Conservation (phyloP, 2,329 filamentous ascomycete species). For the Hansfordia pulvinata region DNA sequence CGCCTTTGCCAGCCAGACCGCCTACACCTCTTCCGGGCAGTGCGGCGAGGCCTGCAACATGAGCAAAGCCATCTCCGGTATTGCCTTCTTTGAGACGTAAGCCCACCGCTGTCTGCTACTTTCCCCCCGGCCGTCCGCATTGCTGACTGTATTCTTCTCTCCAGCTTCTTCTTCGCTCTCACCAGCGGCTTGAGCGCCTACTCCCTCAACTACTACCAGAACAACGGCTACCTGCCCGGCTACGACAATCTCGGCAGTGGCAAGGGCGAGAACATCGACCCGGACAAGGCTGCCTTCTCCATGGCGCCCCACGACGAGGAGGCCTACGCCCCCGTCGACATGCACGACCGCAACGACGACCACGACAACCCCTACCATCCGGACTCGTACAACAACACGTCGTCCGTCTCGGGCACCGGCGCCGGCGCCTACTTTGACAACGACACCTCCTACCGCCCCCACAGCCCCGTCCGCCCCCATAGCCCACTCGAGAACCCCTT, state of each 20-base stretch:
- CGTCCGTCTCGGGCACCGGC: slow-evolving; percentile 2
- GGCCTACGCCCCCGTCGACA: slow-evolving; percentile 47
- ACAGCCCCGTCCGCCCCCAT: slow-evolving; percentile 16
- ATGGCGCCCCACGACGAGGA: slow-evolving; percentile 55
- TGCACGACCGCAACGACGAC: slow-evolving; percentile 36
- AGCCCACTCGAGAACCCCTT: slow-evolving; percentile 14
- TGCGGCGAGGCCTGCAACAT: slow-evolving; percentile 43
- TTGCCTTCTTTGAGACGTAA: slow-evolving; percentile 51
- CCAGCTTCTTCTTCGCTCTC: slow-evolving; percentile 39
- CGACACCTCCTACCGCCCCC: slow-evolving; percentile 32
- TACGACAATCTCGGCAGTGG: slow-evolving; percentile 33
- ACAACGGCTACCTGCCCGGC: slow-evolving; percentile 47
- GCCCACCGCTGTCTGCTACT: slow-evolving; percentile 8
- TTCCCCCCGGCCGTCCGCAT: slow-evolving; percentile 2
- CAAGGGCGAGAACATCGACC: slow-evolving; percentile 41
- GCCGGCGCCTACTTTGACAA: slow-evolving; percentile 32
- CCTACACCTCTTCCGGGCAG: slow-evolving; percentile 42
- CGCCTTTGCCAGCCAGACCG: slow-evolving; percentile 51
- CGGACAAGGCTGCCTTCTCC: slow-evolving; percentile 56
- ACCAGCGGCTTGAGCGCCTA: slow-evolving; percentile 44
- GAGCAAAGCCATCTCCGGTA: slow-evolving; percentile 48
- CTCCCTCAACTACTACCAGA: slow-evolving; percentile 47
- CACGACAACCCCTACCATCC: slow-evolving; percentile 18
- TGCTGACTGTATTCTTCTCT: slow-evolving; percentile 1
- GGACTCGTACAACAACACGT: slow-evolving; percentile 17